Conservation (phyloP, 345 rosid genomes). For the Theobroma cacao region DNA sequence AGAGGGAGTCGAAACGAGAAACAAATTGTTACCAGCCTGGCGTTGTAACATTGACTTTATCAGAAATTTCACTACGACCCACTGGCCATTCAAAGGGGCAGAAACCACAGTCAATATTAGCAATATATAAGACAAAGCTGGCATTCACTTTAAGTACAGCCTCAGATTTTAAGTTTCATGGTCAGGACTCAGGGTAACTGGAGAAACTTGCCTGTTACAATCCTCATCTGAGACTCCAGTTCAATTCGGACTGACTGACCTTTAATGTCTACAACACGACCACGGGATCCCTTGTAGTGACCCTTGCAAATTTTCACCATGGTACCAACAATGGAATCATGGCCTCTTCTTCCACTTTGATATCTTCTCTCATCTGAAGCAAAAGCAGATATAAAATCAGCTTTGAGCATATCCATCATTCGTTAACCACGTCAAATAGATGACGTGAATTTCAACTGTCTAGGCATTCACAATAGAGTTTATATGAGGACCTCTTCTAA, state of each 20-base stretch:
- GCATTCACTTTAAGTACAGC: background rate
- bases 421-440: background rate
- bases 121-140: background rate
- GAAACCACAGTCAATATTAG: constrained; percentile 11
- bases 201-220: constrained; percentile 65
- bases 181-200: background rate
- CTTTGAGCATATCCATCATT: background rate
- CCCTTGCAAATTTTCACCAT: constrained; percentile 79
- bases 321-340: constrained; percentile 65
- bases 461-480: background rate
- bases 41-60: constrained; percentile 58
- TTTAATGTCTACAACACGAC: constrained; percentile 75
- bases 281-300: constrained; percentile 74
- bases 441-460: background rate
- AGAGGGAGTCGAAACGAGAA: background rate
- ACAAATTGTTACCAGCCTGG: constrained; percentile 47
- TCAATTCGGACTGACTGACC: constrained; percentile 76
- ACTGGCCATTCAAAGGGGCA: constrained; percentile 47
- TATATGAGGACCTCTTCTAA: background rate
- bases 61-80: constrained; percentile 63
- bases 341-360: constrained; percentile 68
- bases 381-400: too few species aligned
- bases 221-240: constrained; percentile 80
- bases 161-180: too few species aligned
- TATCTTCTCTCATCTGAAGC: constrained; percentile 70